phyloP scores from a whole-genome alignment of 495 filamentous ascomycete genomes.

The Beverwykella pulmonaria region DNA sequence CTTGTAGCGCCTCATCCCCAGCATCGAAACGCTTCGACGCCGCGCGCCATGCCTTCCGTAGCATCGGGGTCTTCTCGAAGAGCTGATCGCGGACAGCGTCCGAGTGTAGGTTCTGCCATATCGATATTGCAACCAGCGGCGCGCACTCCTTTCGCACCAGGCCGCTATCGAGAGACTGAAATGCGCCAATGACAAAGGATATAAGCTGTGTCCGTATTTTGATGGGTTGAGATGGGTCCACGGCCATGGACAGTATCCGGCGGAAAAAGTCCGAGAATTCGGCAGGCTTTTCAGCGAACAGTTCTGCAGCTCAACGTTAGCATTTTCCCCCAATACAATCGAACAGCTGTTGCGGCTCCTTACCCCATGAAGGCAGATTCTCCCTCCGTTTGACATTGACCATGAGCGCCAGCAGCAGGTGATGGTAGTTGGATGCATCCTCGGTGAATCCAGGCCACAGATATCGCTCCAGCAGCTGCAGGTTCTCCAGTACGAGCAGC shows the following conservation, averaged over 20 bases:
- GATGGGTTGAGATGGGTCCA: conserved; percentile 73
- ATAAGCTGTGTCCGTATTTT: conserved; percentile 76
- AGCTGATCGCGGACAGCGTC: conserved; percentile 66
- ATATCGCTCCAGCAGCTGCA: conserved; percentile 90
- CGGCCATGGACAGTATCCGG: conserved; percentile 82
- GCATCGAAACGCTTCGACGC: conserved; percentile 83
- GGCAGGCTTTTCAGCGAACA: conserved; percentile 73
- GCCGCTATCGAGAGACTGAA: conserved; percentile 88
- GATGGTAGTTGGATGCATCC: conserved; percentile 85
- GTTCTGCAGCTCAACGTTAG: conserved; percentile 51
- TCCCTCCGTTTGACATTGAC: conserved; percentile 87
- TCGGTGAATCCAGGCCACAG: conserved; percentile 94
- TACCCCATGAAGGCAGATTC: conserved; percentile 83
- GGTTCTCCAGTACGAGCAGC: conserved; percentile 80
- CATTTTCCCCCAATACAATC: neutral
- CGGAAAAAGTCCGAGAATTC: conserved; percentile 92
- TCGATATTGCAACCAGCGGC: conserved; percentile 88
- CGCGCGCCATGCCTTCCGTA: conserved; percentile 90
- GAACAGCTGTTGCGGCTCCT: neutral
- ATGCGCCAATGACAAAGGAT: conserved; percentile 84
- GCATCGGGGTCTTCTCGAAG: conserved; percentile 67
- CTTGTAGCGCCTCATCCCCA: conserved; percentile 76
- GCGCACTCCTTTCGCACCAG: conserved; percentile 95
- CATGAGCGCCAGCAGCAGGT: conserved; percentile 80
- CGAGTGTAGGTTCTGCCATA: conserved; percentile 89